These are phyloP conservation scores for Yamadazyma atlantica DNA, from an alignment of 1,139 yeast genomes.

Conservation along the genomic window DNA sequence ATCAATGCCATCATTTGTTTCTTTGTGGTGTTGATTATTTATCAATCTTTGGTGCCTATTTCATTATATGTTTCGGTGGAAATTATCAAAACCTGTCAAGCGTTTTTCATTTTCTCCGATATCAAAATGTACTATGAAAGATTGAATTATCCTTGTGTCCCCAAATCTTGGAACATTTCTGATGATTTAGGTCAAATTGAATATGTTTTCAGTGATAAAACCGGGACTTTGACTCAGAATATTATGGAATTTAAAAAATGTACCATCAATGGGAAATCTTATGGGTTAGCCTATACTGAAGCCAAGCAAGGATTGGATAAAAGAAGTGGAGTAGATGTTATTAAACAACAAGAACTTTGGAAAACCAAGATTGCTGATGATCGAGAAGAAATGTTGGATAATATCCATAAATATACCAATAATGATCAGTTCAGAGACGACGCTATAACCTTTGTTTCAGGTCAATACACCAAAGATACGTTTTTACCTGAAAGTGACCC, in stretches of 20 bases:
- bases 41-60: slow-evolving; percentile 91
- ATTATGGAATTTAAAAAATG: slow-evolving; percentile 97
- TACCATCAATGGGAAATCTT: slow-evolving; percentile 81
- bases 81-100: slow-evolving; percentile 91
- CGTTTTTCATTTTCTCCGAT: slow-evolving; percentile 89
- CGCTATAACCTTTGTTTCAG: slow-evolving; percentile 76
- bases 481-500: slow-evolving; percentile 35
- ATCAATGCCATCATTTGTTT: slow-evolving; percentile 81
- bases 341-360: slow-evolving; percentile 66
- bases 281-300: slow-evolving; percentile 95
- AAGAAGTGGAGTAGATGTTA: slow-evolving; percentile 79
- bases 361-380: slow-evolving; percentile 61
- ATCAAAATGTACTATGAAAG: slow-evolving; percentile 79
- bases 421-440: slow-evolving; percentile 65
- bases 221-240: slow-evolving; percentile 95
- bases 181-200: slow-evolving; percentile 98
- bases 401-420: slow-evolving; percentile 44
- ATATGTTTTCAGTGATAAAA: slow-evolving; percentile 92
- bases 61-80: slow-evolving; percentile 93
- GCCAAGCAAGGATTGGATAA: slow-evolving; percentile 92
- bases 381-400: slow-evolving; percentile 61
- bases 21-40: slow-evolving; percentile 85
- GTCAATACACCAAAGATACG: slow-evolving; percentile 49
- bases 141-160: slow-evolving; percentile 91
- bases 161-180: slow-evolving; percentile 95